Evolutionary conservation across 2,329 filamentous ascomycete genomes (phyloP).

Genomic region (Diplodia seriata): DNA sequence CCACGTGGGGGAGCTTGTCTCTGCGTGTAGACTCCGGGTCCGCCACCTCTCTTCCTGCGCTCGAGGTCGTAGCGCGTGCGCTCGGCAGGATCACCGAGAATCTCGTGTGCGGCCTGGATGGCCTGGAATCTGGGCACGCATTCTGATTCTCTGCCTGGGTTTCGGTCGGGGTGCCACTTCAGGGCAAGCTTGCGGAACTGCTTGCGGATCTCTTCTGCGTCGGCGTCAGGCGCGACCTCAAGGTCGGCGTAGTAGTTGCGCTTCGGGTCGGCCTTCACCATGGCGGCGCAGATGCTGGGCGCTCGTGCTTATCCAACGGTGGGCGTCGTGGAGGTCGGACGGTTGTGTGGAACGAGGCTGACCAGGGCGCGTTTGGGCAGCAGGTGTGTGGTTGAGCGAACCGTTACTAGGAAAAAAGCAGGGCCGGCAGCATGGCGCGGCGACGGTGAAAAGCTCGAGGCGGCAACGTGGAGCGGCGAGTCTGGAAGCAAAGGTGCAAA

Average conservation of each 20-base stretch:
- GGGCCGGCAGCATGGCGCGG: constrained; percentile 27
- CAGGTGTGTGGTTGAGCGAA: constrained; percentile 8
- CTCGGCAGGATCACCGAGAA: constrained; percentile 67
- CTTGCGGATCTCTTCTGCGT: constrained; percentile 79
- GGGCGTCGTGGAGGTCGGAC: constrained; percentile 24
- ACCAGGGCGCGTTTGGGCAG: constrained; percentile 28
- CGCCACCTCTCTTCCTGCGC: constrained; percentile 53
- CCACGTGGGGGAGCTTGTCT: constrained; percentile 26
- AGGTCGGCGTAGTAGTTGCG: constrained; percentile 88
- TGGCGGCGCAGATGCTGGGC: constrained; percentile 49
- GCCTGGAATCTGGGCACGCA: constrained; percentile 83
- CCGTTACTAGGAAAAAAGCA: constrained; percentile 29
- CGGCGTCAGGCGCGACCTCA: constrained; percentile 71
- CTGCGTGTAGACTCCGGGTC: constrained; percentile 14
- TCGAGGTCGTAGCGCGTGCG: constrained; percentile 69
- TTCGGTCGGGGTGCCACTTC: constrained; percentile 87
- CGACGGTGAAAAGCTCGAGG: constrained; percentile 4
- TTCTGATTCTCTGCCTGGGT: constrained; percentile 80
- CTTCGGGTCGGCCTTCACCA: constrained; percentile 72
- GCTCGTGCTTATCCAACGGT: not conserved
- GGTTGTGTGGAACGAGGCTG: constrained; percentile 20
- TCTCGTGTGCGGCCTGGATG: constrained; percentile 85
- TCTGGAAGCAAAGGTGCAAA: constrained; percentile 3
- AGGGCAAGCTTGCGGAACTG: constrained; percentile 85
- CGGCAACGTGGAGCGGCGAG: constrained; percentile 3